Evolutionary conservation across 805 yeast genomes (phyloP), one percentile per base, ranked within the genome.

Genomic region (Sugiyamaella marilandica): DNA sequence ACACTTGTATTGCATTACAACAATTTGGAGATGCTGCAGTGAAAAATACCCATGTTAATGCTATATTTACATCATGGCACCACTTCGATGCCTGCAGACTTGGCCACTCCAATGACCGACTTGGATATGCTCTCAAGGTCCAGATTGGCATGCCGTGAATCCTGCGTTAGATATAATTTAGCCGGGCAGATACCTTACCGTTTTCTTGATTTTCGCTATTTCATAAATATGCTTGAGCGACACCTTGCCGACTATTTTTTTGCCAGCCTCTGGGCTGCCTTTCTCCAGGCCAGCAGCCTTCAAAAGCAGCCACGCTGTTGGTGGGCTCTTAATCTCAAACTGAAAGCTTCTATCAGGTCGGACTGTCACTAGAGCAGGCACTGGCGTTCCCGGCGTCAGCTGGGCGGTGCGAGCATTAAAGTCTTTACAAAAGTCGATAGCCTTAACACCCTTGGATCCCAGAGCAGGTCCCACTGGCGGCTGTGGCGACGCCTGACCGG

Each of bases 401-500:
- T 83, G 83, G 7, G 96, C 95, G 10, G 98, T 90, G 69, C 96
- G 83, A 24, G 99, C 99, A 68, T 94, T 94, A 76, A 94, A 94
- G 68, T 94, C 98, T 70, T 94, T 94, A 74, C 98, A 92, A 65
- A 94, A 94, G 70, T 94, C 99, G 65, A 94, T 94, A 58, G 98
- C 98, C 68, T 94, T 94, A 45, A 94, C 95, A 76, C 99, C 99
- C 70, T 92, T 92, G 55, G 98, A 92, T 60, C 99, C 99, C 47
- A 94, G 76, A 0, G 98, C 99, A 45, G 99, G 99, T 59, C 99
- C 99, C 29, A 94, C 98, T 5, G 99, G 99, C 29, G 99, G 99
- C 1, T 97, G 85, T 41, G 99, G 98, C 1, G 97, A 94, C 0
- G 99, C 99, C 68, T 90, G 87, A 2, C 98, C 98, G 4, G 99